Evolutionary conservation across 116 monocot species (phyloP).

Genomic region (Papilionanthe hybrid): DNA sequence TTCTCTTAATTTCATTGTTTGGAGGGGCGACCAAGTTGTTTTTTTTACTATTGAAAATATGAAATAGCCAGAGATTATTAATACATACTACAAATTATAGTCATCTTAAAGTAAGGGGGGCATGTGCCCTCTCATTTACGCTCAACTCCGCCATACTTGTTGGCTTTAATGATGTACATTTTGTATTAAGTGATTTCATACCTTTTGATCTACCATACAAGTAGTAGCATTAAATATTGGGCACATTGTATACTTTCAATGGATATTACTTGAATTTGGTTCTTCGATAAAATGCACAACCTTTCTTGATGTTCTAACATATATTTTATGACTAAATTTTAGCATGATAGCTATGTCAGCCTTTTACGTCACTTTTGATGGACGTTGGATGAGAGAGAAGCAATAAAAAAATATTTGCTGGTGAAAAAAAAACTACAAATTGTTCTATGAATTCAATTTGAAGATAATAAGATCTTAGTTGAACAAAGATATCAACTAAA

Average conservation of each 20-base stretch:
- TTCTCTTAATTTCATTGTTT: no score
- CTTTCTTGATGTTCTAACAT: not conserved
- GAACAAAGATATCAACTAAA: not conserved
- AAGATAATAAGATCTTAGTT: not conserved
- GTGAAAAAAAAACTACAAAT: not conserved
- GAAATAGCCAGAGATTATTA: no score
- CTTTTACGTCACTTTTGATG: not conserved
- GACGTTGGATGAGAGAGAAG: not conserved
- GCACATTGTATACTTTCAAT: not conserved
- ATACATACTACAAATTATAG: no score
- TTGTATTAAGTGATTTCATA: no score
- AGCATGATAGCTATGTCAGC: not conserved
- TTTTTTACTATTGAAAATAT: no score
- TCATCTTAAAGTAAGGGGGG: no score
- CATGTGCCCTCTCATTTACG: no score
- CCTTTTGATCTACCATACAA: not conserved
- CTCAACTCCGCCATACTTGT: no score
- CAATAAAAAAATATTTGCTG: not conserved
- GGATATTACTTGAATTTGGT: not conserved
- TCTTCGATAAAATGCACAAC: not conserved
- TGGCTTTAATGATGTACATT: no score
- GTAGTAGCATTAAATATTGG: not conserved
- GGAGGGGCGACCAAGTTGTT: no score
- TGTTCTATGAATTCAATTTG: not conserved
- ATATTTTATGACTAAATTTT: not conserved